These are phyloP conservation scores for Trichoderma asperellum DNA, from an alignment of 2,329 filamentous ascomycete genomes.

Conservation along the genomic window DNA sequence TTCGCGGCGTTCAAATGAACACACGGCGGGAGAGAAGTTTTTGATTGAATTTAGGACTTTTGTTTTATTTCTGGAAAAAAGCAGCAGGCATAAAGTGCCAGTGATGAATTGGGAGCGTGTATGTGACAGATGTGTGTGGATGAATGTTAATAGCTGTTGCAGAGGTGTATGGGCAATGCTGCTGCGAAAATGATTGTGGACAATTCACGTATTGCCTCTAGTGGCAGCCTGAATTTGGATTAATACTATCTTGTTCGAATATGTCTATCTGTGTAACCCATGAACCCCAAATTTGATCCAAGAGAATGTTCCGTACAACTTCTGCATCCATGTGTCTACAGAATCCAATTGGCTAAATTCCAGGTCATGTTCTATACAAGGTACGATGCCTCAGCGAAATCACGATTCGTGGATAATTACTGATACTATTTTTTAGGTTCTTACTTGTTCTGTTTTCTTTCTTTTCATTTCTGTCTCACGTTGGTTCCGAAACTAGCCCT, in stretches of 20 bases:
- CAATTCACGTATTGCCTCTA: slow-evolving; percentile 17
- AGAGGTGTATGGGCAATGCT: slow-evolving; percentile 8
- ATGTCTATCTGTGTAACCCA: background rate
- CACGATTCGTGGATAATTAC: background rate
- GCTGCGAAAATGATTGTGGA: slow-evolving; percentile 11
- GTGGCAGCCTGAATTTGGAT: slow-evolving; percentile 14
- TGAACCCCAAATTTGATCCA: background rate
- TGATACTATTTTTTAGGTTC: background rate
- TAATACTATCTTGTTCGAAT: slow-evolving; percentile 23
- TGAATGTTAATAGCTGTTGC: slow-evolving; percentile 19
- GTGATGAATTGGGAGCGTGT: background rate
- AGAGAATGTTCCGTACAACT: background rate
- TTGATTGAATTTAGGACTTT: slow-evolving; percentile 1
- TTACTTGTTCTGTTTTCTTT: background rate
- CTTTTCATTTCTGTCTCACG: background rate
- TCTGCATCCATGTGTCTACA: background rate
- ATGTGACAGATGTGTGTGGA: background rate
- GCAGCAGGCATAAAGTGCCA: slow-evolving; percentile 20
- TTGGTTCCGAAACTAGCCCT: background rate
- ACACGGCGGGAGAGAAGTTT: slow-evolving; percentile 25
- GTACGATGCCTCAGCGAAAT: background rate
- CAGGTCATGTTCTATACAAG: background rate
- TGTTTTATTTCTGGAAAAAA: background rate
- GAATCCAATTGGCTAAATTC: background rate
- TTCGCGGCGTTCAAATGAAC: slow-evolving; percentile 25